Evolutionary conservation across 768 basidiomycete species (phyloP).

Genomic region (Amanita phalloides): DNA sequence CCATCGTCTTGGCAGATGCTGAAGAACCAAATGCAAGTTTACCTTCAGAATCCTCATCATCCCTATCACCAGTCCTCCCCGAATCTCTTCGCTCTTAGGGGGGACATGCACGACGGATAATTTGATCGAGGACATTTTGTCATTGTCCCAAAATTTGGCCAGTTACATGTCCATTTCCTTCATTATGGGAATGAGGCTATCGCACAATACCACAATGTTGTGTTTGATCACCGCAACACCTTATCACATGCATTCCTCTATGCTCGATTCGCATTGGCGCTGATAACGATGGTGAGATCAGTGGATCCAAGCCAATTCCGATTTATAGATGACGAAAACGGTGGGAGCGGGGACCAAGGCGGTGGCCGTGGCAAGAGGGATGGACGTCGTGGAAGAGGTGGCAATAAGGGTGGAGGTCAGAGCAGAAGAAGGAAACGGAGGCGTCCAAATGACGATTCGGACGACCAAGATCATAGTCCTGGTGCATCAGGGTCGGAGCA

Average conservation of each 20-base stretch:
- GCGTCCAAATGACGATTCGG: neutral
- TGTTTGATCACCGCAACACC: constrained; percentile 6
- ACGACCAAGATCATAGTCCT: neutral
- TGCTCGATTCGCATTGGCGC: constrained; percentile 12
- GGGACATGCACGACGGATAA: constrained; percentile 7
- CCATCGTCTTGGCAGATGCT: constrained; percentile 5
- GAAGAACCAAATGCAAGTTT: constrained; percentile 7
- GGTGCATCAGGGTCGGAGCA: neutral
- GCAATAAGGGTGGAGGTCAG: too few species aligned
- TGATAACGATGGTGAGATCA: constrained; percentile 6
- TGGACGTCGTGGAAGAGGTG: too few species aligned
- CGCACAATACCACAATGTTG: constrained; percentile 6
- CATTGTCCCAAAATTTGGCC: constrained; percentile 9
- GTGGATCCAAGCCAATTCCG: neutral
- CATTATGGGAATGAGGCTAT: neutral
- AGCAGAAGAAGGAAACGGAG: neutral
- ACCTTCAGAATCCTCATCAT: constrained; percentile 2
- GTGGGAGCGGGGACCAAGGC: neutral
- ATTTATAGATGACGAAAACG: neutral
- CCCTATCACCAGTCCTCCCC: neutral
- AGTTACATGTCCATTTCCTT: constrained; percentile 10
- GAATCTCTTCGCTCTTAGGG: constrained; percentile 10
- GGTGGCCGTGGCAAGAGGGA: too few species aligned
- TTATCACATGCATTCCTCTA: constrained; percentile 7
- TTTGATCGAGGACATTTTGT: constrained; percentile 9